Evolutionary conservation across 495 filamentous ascomycete genomes (phyloP).

Genomic region (Trichoderma orchidacearum): DNA sequence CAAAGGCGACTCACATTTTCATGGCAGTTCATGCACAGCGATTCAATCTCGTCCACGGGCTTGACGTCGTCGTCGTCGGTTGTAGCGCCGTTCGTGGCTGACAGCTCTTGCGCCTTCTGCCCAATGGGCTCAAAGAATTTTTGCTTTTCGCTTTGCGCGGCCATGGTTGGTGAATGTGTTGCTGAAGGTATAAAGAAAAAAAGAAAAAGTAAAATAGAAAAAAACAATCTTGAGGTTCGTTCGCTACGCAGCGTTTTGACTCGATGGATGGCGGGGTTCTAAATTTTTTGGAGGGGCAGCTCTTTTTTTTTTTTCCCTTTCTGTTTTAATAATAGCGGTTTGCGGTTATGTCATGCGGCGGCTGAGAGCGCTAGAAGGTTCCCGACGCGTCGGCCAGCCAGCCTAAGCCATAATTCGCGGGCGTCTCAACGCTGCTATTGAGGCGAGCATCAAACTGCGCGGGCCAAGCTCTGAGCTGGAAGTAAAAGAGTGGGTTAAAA

Average conservation of each 20-base stretch:
- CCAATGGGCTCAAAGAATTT: conserved; percentile 42
- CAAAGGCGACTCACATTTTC: conserved; percentile 50
- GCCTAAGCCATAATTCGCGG: too few relatives aligned
- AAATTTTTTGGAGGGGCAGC: conserved; percentile 18
- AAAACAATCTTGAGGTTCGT: not conserved
- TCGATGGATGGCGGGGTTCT: not conserved
- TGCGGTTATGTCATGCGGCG: conserved; percentile 16
- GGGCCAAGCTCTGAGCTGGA: too few relatives aligned
- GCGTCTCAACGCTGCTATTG: too few relatives aligned
- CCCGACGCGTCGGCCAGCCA: not conserved
- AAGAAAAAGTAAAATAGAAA: not conserved
- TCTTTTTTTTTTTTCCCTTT: too few relatives aligned
- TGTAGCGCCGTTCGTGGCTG: conserved; percentile 16
- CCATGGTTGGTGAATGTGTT: not conserved
- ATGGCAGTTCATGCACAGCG: conserved; percentile 39
- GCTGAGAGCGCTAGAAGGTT: not conserved
- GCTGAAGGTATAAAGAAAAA: not conserved
- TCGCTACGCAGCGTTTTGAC: not conserved
- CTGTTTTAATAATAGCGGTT: conserved; percentile 1
- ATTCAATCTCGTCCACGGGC: conserved; percentile 45
- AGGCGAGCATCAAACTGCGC: too few relatives aligned
- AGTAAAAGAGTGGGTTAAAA: too few relatives aligned
- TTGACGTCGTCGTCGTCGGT: conserved; percentile 30
- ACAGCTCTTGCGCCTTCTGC: conserved; percentile 35
- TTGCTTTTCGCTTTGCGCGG: conserved; percentile 5